A percentile compares a stretch with the other conserved stretches of the same genome.
These are phyloP conservation scores for Ricinus communis DNA, from an alignment of 345 rosid genomes.

Conservation along the genomic window DNA sequence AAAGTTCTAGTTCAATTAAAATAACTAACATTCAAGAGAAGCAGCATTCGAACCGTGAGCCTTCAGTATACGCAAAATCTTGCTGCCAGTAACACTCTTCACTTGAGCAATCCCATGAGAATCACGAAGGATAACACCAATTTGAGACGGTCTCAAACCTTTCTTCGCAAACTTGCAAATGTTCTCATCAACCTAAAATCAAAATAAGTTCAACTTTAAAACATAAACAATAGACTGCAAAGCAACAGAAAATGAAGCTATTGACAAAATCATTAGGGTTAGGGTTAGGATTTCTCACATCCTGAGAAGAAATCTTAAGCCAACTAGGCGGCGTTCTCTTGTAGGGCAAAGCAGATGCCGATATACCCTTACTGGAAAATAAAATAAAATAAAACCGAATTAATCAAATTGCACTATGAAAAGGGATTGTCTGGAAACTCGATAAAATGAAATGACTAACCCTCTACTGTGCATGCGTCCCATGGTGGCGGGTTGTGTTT, in stretches of 20 bases:
- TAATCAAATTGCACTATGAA: no score
- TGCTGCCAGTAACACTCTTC: slow-evolving; percentile 67
- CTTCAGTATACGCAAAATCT: slow-evolving; percentile 64
- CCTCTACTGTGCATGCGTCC: no score
- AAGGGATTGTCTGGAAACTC: no score
- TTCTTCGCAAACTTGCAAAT: slow-evolving; percentile 76
- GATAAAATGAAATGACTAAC: no score
- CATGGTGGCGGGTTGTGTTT: no score
- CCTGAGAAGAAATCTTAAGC: slow-evolving; percentile 65
- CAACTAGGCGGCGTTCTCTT: slow-evolving; percentile 77
- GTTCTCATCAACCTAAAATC: slow-evolving; percentile 55
- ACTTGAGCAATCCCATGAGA: slow-evolving; percentile 77
- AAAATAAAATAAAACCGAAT: not conserved
- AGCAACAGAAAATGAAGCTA: not conserved
- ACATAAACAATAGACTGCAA: not conserved
- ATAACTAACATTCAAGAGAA: no score
- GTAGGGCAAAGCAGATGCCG: slow-evolving; percentile 86
- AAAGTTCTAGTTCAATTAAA: no score
- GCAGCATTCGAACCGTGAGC: slow-evolving; percentile 44
- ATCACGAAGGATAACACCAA: slow-evolving; percentile 75
- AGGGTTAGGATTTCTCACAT: no score
- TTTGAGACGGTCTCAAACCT: slow-evolving; percentile 74
- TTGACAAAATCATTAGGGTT: no score
- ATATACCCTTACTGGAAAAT: slow-evolving; percentile 76
- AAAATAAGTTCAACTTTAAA: not conserved